phyloP scores from a whole-genome alignment of 345 rosid species.

The Cardamine chenopodiifolia region DNA sequence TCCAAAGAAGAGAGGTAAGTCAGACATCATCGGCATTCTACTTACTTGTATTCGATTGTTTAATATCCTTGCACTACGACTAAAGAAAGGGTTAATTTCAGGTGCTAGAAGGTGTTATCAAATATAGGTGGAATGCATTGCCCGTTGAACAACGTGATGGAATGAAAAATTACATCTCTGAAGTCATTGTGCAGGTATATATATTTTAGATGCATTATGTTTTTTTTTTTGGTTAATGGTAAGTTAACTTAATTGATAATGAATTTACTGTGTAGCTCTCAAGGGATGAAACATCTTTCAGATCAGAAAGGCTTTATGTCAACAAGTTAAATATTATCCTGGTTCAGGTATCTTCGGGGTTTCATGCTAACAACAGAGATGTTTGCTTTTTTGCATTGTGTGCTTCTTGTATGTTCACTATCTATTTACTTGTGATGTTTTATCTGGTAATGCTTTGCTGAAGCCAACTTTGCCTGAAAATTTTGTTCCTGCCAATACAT shows the following conservation, averaged over 20 bases:
- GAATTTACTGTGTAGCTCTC: constrained; percentile 61
- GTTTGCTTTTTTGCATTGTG: background rate
- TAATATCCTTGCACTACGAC: background rate
- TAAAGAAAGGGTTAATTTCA: constrained; percentile 35
- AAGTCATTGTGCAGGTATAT: constrained; percentile 91
- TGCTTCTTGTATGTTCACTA: constrained; percentile 1
- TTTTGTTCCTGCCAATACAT: background rate
- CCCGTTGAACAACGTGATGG: constrained; percentile 97
- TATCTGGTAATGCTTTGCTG: constrained; percentile 19
- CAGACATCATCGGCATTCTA: background rate
- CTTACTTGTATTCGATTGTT: background rate
- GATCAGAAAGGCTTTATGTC: constrained; percentile 84
- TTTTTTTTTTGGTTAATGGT: background rate
- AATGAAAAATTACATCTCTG: constrained; percentile 98
- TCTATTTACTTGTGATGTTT: constrained; percentile 15
- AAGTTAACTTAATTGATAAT: background rate
- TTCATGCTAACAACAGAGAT: constrained; percentile 1
- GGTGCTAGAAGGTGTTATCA: constrained; percentile 98
- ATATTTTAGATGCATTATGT: background rate
- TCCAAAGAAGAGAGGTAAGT: background rate
- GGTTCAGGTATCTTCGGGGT: constrained; percentile 70
- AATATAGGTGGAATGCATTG: constrained; percentile 96
- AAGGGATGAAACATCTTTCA: constrained; percentile 75
- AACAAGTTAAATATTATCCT: constrained; percentile 88
- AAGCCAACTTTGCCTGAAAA: background rate